Conservation (phyloP, 2,329 filamentous ascomycete species). For the Fusarium duplospermum region DNA sequence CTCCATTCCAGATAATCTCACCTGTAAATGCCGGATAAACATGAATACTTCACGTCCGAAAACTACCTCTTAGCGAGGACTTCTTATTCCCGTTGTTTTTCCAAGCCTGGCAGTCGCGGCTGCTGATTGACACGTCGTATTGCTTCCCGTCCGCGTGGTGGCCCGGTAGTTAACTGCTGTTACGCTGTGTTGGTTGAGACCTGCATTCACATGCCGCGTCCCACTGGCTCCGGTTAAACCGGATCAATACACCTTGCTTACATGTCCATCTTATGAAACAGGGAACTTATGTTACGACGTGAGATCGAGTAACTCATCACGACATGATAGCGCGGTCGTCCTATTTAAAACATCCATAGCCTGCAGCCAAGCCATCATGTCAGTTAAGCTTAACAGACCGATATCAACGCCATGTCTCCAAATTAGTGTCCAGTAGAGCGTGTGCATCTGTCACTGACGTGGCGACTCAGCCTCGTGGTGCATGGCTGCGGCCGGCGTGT, state of each 20-base stretch:
- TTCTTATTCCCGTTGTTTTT: neutral
- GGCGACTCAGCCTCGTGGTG: neutral
- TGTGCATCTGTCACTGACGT: neutral
- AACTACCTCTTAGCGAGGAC: neutral
- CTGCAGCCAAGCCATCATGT: neutral
- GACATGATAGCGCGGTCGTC: neutral
- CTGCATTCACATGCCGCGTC: neutral
- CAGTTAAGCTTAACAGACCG: neutral
- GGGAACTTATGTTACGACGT: no score
- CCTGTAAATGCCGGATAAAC: neutral
- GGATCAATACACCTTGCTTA: neutral
- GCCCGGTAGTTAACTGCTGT: neutral
- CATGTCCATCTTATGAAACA: neutral
- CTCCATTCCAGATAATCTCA: neutral
- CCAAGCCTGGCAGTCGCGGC: neutral
- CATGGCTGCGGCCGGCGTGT: neutral
- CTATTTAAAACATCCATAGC: neutral
- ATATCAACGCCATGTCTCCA: neutral
- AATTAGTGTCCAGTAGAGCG: neutral
- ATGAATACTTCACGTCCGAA: neutral
- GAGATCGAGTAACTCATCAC: no score
- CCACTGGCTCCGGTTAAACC: neutral
- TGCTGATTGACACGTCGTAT: neutral
- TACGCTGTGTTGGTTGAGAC: neutral
- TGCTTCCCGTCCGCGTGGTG: neutral